Base-by-base conservation (phyloP, 2,329 filamentous ascomycete species). In the Talaromyces sp. region DNA sequence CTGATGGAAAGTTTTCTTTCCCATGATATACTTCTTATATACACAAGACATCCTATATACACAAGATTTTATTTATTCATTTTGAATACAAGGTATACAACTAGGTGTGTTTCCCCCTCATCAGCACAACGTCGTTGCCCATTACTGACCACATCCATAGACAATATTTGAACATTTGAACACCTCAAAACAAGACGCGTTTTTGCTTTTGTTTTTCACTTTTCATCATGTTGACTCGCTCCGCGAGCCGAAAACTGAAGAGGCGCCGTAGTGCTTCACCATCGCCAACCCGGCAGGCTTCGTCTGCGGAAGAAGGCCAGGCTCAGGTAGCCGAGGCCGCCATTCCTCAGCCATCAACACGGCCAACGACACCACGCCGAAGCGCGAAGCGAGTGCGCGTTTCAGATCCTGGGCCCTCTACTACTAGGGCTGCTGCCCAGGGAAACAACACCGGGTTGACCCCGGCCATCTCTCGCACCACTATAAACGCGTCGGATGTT, bases 351-450 rank as follows among this genome's bases (percentile, higher is more conserved):
- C n/a, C n/a, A 44, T 44, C 40, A 44, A 2, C 18, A 23, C 40
- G 7, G 34, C 53, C 33, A 31, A 55, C 42, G 30, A 76, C 73
- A 30, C 73, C 76, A 3, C 69, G 66, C 40, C 75, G 69, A 66
- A 64, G 69, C 14, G 70, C 69, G 42, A 82, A 81, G 64, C 75
- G 71, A 64, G 76, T 79, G 40, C 77, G 79, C 30, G 80, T 81
- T 66, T 81, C 79, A 1, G 78, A 80, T 56, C 75, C 77, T 5
- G 74, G 74, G 40, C 59, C 44, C 6, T 63, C 34, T 44, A 70
- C 34, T 68, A 70, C 18, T 57, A 68, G 34, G 56, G 59, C 53
- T 60, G 60, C 6, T 28, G 10, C 5, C 40, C 40, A 18, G 9
- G 28, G 59, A 60, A 28, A 75, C 8, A 27, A 75, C 1, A 81